Evolutionary conservation across 2,329 filamentous ascomycete genomes (phyloP), one percentile per base, ranked within the genome.

Genomic region (Pseudofabraea citricarpa): DNA sequence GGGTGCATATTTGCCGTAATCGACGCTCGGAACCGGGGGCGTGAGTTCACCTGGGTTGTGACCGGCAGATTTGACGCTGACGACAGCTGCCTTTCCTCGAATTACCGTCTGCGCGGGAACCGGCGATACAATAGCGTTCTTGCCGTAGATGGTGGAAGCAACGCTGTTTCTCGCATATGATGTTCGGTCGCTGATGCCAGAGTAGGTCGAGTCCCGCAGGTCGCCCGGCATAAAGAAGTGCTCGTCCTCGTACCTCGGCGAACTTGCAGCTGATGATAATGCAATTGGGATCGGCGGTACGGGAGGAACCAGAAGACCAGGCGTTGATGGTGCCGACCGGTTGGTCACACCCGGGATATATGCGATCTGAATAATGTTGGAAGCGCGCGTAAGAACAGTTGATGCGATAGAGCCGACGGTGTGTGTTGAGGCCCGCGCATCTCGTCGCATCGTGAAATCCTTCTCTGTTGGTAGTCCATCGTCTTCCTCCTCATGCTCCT

Each of bases 281-380:
- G 77, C 72, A 55, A 78, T 81, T 36, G 93, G 91, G 49, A 97
- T 89, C 13, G 91, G 90, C 32, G 93, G 93, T 4, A 98, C 90
- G 0, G 91, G 91, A n/a, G 90, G 90, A 4, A 94, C 86, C 40
- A 91, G 77, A 16, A 89, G 71, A 29, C 81, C 82, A 3, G 88
- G 87, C 1, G 89, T 91, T n/a, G 85, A 83, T 5, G 87, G 86
- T 6, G 84, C 83, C 10, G 90, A 90, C 54, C 91, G 81, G 68
- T 96, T 96, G 48, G 89, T 96, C 57, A 97, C 90, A 47, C 93
- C 93, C 12, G 93, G 93, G 53, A 98, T 97, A 65, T 97, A 98
- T 44, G 93, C 93, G 66, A 98, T 98, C 68, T 97, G 93, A 58
- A 98, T 98, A 62, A 98, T 91, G 71, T 98, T 98, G 59, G 93